phyloP scores from a whole-genome alignment of 352 stramenopile species.

The Globisporangium orthogonon region DNA sequence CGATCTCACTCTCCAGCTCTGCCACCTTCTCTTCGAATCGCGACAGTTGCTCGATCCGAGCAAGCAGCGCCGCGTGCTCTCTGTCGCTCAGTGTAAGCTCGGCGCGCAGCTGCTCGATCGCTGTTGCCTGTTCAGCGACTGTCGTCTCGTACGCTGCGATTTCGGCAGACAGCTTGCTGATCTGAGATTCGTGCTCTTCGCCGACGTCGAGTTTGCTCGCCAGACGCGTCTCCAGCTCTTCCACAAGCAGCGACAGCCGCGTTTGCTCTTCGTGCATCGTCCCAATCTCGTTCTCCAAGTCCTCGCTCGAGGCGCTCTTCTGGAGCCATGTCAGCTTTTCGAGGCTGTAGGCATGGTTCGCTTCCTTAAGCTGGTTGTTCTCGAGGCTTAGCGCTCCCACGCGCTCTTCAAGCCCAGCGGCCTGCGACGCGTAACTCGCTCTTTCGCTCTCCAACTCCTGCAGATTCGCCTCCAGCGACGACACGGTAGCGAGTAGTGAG shows the following conservation, averaged over 20 bases:
- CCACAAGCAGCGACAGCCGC: conserved; percentile 3
- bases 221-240: conserved; percentile 11
- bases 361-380: neutral
- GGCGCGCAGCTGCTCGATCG: conserved; percentile 12
- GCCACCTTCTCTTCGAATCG: conserved; percentile 6
- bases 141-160: conserved; percentile 14
- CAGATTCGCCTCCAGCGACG: neutral
- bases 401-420: too few species aligned
- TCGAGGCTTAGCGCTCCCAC: conserved; percentile 1
- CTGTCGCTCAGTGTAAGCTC: conserved; percentile 8
- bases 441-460: conserved; percentile 4
- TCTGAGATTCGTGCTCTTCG: conserved; percentile 1
- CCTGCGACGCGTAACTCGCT: conserved; percentile 1
- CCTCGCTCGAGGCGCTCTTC: conserved; percentile 14
- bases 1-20: conserved; percentile 8
- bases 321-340: conserved; percentile 20
- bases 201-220: conserved; percentile 16
- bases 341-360: neutral
- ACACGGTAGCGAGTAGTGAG: conserved; percentile 5
- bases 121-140: conserved; percentile 9
- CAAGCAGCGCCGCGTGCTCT: conserved; percentile 10
- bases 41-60: conserved; percentile 15
- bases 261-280: conserved; percentile 19
- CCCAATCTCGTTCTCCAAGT: neutral
- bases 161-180: conserved; percentile 5